These are phyloP conservation scores for Sugiyamaella lignohabitans DNA, from an alignment of 805 yeast genomes.

Conservation along the genomic window DNA sequence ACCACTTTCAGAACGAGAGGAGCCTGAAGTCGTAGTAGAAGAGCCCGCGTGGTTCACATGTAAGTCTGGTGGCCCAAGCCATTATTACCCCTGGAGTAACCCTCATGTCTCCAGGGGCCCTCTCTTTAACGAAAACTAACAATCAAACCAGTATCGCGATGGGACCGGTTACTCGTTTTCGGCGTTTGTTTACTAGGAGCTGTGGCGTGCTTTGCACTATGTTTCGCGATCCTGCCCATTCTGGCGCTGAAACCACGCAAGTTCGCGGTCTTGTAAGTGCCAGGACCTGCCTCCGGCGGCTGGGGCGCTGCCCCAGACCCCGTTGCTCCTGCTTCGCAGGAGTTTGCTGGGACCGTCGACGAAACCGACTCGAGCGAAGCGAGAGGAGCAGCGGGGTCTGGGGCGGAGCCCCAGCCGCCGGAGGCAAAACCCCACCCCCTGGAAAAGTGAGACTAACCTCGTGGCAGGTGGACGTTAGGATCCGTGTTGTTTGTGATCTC, in stretches of 20 bases:
- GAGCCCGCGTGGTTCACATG: conserved; percentile 36
- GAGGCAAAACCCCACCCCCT: too few relatives aligned
- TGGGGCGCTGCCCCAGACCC: too few relatives aligned
- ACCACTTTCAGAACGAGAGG: conserved; percentile 21
- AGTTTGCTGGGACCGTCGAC: too few relatives aligned
- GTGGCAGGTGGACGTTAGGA: conserved; percentile 80
- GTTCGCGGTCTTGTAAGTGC: conserved; percentile 49
- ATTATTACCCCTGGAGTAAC: neutral
- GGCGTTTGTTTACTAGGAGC: conserved; percentile 71
- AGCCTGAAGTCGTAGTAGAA: conserved; percentile 26
- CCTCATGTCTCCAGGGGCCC: neutral
- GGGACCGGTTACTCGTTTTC: conserved; percentile 77
- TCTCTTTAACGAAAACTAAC: neutral
- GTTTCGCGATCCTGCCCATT: conserved; percentile 82
- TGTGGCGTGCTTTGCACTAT: conserved; percentile 70
- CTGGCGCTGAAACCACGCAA: conserved; percentile 84
- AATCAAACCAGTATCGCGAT: conserved; percentile 41
- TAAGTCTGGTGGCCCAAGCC: too few relatives aligned
- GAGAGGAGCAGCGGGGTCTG: too few relatives aligned
- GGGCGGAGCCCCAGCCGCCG: too few relatives aligned
- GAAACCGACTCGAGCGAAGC: too few relatives aligned
- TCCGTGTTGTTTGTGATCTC: conserved; percentile 79
- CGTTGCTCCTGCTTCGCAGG: too few relatives aligned
- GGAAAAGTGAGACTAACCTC: neutral
- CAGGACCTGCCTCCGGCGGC: too few relatives aligned